Evolutionary conservation across 2,329 filamentous ascomycete species (phyloP).

Genomic region (Fusarium cicatricum): DNA sequence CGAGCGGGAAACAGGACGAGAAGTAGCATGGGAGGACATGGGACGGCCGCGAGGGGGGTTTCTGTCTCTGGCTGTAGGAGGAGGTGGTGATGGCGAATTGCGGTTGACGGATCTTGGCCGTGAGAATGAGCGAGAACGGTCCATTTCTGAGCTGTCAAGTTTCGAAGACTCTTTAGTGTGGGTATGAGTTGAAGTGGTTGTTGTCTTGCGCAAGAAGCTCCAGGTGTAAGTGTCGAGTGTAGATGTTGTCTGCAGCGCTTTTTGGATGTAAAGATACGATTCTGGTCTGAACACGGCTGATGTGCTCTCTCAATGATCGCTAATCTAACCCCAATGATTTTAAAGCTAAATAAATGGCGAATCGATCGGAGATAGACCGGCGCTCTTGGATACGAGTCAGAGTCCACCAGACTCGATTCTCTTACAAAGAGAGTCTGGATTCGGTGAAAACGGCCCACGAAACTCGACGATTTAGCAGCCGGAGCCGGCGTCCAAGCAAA

Average conservation of each 20-base stretch:
- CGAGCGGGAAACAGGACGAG: slow-evolving; percentile 23
- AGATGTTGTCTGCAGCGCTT: neutral
- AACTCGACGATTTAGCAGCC: neutral
- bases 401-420: slow-evolving; percentile 3
- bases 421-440: slow-evolving; percentile 7
- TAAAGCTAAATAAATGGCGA: slow-evolving; percentile 8
- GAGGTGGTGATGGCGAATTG: slow-evolving; percentile 17
- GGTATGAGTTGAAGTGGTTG: neutral
- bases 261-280: neutral
- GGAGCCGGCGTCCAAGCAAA: neutral
- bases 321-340: neutral
- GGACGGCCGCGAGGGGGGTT: slow-evolving; percentile 28
- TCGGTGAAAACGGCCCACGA: neutral
- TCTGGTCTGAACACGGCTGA: neutral
- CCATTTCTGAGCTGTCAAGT: slow-evolving; percentile 6
- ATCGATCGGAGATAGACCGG: slow-evolving; percentile 2
- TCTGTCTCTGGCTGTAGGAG: slow-evolving; percentile 18
- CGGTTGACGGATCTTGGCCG: slow-evolving; percentile 29
- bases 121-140: slow-evolving; percentile 31
- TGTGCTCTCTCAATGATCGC: neutral
- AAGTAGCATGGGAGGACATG: slow-evolving; percentile 7
- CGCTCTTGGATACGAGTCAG: neutral
- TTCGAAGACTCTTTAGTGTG: neutral
- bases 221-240: neutral
- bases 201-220: neutral